phyloP scores from a whole-genome alignment of 139 green algal genomes.

The Dunaliella primolecta region DNA sequence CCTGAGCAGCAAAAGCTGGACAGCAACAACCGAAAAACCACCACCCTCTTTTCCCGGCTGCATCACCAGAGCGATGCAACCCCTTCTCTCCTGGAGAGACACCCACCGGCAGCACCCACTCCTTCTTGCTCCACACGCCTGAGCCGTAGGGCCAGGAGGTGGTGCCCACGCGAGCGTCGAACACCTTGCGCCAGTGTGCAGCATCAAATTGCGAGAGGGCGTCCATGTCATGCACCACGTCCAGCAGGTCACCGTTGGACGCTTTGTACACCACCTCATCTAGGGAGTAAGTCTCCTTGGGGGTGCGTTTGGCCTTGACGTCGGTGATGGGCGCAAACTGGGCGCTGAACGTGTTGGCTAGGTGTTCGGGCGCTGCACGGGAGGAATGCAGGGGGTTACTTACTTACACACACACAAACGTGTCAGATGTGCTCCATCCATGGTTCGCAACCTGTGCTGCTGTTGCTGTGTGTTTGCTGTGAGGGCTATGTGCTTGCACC shows the following conservation, averaged over 20 bases:
- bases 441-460: background rate
- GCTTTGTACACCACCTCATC: slow-evolving; percentile 91
- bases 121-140: slow-evolving; percentile 99
- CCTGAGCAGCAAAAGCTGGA: too few relatives aligned
- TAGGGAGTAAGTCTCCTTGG: slow-evolving; percentile 86
- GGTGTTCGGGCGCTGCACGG: slow-evolving; percentile 42
- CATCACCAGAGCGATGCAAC: too few relatives aligned
- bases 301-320: slow-evolving; percentile 36
- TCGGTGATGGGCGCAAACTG: slow-evolving; percentile 90
- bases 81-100: background rate
- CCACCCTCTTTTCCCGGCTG: too few relatives aligned
- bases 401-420: too few relatives aligned
- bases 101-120: slow-evolving; percentile 94
- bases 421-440: too few relatives aligned
- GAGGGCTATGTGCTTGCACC: background rate
- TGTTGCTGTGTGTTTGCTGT: background rate
- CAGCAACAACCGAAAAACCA: too few relatives aligned
- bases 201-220: slow-evolving; percentile 80
- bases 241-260: slow-evolving; percentile 84
- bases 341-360: slow-evolving; percentile 72
- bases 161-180: slow-evolving; percentile 87
- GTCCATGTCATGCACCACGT: slow-evolving; percentile 96
- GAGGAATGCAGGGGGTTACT: background rate
- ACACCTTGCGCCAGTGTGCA: slow-evolving; percentile 92
- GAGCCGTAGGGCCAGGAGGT: slow-evolving; percentile 95